Percentiles rank a stretch among this genome's conserved stretches.
These are phyloP conservation scores for Ascochyta lentis DNA, from an alignment of 2,329 filamentous ascomycete species.

Conservation along the genomic window DNA sequence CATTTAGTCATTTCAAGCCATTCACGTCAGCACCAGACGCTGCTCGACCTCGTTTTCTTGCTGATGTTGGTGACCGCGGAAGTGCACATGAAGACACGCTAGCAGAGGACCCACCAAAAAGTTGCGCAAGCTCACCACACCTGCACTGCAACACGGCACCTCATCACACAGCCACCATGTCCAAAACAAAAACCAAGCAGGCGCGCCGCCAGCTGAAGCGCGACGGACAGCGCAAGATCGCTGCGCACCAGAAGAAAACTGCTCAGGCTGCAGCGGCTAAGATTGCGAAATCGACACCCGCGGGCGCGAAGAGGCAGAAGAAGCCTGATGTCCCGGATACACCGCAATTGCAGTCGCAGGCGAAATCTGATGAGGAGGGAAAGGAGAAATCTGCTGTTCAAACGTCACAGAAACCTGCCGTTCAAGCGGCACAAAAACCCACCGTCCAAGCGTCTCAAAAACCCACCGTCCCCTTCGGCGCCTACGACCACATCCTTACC, in stretches of 20 bases:
- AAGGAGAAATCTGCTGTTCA: no score
- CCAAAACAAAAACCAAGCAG: slow-evolving; percentile 44
- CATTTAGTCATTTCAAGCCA: slow-evolving; percentile 47
- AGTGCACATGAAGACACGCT: slow-evolving; percentile 11
- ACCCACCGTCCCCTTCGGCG: slow-evolving; percentile 71
- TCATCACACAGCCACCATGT: slow-evolving; percentile 30
- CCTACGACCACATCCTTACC: slow-evolving; percentile 73
- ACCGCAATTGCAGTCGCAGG: neutral
- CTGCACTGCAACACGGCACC: no score
- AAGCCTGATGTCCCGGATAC: neutral
- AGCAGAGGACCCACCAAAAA: slow-evolving; percentile 27
- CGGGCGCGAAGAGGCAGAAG: slow-evolving; percentile 23
- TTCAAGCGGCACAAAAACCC: slow-evolving; percentile 50
- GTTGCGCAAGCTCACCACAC: neutral
- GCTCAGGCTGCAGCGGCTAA: slow-evolving; percentile 25
- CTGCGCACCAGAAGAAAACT: slow-evolving; percentile 33
- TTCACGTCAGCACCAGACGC: slow-evolving; percentile 26
- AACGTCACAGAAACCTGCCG: slow-evolving; percentile 2
- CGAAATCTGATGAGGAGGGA: no score
- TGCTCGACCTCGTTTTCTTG: neutral
- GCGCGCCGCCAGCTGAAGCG: slow-evolving; percentile 44
- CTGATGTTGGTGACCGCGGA: slow-evolving; percentile 3
- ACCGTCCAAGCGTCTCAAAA: slow-evolving; percentile 49
- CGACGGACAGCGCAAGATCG: slow-evolving; percentile 38
- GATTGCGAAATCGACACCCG: slow-evolving; percentile 6